Conservation (phyloP, 139 green algal genomes). For the Closterium sp. region DNA sequence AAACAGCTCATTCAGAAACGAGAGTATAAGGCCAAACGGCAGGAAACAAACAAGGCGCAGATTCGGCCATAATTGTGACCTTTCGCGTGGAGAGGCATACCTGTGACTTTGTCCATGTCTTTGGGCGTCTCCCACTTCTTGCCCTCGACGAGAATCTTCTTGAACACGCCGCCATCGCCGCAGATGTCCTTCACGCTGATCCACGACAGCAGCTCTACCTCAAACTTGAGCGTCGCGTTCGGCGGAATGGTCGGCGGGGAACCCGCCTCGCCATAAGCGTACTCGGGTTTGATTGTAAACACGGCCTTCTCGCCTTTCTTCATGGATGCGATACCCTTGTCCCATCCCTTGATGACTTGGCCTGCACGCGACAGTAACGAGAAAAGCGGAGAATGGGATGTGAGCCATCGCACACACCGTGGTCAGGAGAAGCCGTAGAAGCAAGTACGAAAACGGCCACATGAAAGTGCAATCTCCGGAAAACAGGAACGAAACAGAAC, state of each 20-base stretch:
- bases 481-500: no score
- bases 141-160: constrained; percentile 56
- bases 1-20: no score
- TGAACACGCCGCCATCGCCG: constrained; percentile 74
- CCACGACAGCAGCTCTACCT: constrained; percentile 71
- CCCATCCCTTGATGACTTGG: constrained; percentile 95
- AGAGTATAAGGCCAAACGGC: no score
- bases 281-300: constrained; percentile 67
- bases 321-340: constrained; percentile 90
- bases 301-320: constrained; percentile 82
- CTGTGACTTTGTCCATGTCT: constrained; percentile 56
- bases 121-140: constrained; percentile 52
- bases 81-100: neutral
- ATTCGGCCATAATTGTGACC: no score
- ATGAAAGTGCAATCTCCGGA: no score
- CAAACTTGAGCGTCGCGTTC: constrained; percentile 92
- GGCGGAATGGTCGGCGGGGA: constrained; percentile 84
- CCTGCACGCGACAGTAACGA: no score
- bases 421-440: no score
- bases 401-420: no score
- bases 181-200: constrained; percentile 58
- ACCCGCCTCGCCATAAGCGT: constrained; percentile 86
- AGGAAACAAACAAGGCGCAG: no score
- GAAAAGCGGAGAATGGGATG: no score
- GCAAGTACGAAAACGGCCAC: no score